Conservation (phyloP, 371 early-diverging fungal species). For the Homolaphlyctis polyrhiza region DNA sequence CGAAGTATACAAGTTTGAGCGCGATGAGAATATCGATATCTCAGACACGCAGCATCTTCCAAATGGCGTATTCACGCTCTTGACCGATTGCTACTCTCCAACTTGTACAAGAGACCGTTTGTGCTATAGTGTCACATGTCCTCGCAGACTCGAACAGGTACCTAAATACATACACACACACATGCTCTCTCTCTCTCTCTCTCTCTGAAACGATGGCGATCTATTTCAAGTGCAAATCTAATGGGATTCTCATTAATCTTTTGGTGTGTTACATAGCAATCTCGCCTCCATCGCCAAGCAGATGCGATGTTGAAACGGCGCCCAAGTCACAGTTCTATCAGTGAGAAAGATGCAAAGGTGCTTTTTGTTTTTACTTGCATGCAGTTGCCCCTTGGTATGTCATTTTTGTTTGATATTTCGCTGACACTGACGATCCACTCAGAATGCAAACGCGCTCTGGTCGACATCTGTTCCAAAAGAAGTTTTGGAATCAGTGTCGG, state of each 20-base stretch:
- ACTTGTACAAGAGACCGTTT: slow-evolving; percentile 74
- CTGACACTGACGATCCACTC: not conserved
- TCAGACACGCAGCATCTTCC: slow-evolving; percentile 25
- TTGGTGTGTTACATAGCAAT: slow-evolving; percentile 1
- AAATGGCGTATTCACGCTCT: slow-evolving; percentile 78
- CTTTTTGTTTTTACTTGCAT: not conserved
- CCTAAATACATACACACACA: not conserved
- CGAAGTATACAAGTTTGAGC: slow-evolving; percentile 72
- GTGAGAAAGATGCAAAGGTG: not conserved
- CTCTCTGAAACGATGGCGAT: not conserved
- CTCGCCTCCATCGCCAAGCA: slow-evolving; percentile 5
- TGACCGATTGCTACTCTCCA: slow-evolving; percentile 88
- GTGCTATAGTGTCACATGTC: slow-evolving; percentile 84
- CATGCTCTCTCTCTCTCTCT: not conserved
- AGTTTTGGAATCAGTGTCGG: slow-evolving; percentile 61
- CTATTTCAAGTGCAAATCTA: not conserved
- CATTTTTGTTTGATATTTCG: not conserved
- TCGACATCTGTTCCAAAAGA: slow-evolving; percentile 63
- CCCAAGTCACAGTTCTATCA: slow-evolving; percentile 1
- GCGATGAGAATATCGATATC: not conserved
- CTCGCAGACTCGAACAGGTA: slow-evolving; percentile 57
- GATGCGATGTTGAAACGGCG: slow-evolving; percentile 12
- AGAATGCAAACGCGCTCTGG: slow-evolving; percentile 55
- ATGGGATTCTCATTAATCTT: not conserved
- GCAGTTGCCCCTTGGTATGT: not conserved